These are phyloP conservation scores for Blepharisma japonicum DNA, from an alignment of 73 alveolate genomes.

Conservation along the genomic window DNA sequence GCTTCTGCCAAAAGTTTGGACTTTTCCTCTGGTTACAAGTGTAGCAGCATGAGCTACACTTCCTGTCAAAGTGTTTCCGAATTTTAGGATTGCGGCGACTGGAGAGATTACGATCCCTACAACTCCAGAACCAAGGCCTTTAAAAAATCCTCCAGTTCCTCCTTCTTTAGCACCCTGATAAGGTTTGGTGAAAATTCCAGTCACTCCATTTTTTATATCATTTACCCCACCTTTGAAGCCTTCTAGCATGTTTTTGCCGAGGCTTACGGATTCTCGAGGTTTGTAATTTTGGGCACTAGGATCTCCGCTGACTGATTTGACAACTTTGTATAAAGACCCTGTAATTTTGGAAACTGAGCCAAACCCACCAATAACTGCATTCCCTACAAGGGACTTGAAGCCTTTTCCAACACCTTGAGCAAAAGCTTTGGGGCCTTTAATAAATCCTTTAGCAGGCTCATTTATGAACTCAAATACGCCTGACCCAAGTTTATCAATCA, in stretches of 20 bases:
- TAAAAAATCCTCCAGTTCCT: slow-evolving; percentile 82
- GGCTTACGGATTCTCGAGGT: slow-evolving; percentile 73
- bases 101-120: slow-evolving; percentile 85
- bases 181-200: slow-evolving; percentile 82
- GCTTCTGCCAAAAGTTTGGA: slow-evolving; percentile 69
- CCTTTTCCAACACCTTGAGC: slow-evolving; percentile 93
- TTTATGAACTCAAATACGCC: slow-evolving; percentile 88
- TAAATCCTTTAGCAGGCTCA: slow-evolving; percentile 89
- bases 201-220: slow-evolving; percentile 75
- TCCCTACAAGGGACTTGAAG: slow-evolving; percentile 61
- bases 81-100: slow-evolving; percentile 70
- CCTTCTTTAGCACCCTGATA: slow-evolving; percentile 69
- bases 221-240: slow-evolving; percentile 83
- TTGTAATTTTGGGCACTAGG: slow-evolving; percentile 51
- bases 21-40: slow-evolving; percentile 62
- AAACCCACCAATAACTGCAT: slow-evolving; percentile 74
- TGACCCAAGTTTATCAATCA: slow-evolving; percentile 85
- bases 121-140: slow-evolving; percentile 83
- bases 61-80: slow-evolving; percentile 62
- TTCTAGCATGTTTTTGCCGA: slow-evolving; percentile 66
- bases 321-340: slow-evolving; percentile 67
- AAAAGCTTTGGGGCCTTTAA: slow-evolving; percentile 84
- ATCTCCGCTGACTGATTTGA: slow-evolving; percentile 67
- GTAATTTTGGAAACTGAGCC: slow-evolving; percentile 82
- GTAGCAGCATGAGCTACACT: slow-evolving; percentile 75